Percentiles rank a stretch among this genome's conserved stretches.
Evolutionary conservation across 2,329 filamentous ascomycete species (phyloP).

Genomic region (Lasiodiplodia theobromae): DNA sequence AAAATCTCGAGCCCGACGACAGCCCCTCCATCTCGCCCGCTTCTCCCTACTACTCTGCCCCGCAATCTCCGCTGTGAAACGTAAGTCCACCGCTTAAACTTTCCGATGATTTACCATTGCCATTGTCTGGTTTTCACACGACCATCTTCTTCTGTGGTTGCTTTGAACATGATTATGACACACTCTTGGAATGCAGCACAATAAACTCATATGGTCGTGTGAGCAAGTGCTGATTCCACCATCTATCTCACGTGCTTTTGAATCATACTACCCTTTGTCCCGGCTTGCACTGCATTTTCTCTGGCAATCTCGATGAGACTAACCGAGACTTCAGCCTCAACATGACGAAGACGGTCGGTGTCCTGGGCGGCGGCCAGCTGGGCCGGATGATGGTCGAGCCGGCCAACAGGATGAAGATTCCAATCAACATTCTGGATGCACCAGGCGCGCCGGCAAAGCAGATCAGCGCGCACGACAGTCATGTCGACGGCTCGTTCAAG

Average conservation of each 20-base stretch:
- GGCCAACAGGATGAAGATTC: conserved; percentile 79
- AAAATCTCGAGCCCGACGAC: conserved; percentile 28
- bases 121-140: background rate
- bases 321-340: background rate
- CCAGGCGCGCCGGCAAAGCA: conserved; percentile 83
- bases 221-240: too few species aligned
- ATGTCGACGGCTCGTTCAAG: conserved; percentile 88
- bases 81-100: background rate
- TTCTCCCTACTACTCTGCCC: background rate
- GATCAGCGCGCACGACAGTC: conserved; percentile 75
- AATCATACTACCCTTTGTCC: background rate
- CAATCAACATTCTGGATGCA: conserved; percentile 80
- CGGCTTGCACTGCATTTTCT: background rate
- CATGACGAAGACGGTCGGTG: conserved; percentile 42
- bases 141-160: background rate
- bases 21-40: background rate
- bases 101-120: background rate
- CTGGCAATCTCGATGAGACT: background rate
- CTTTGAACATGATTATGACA: too few species aligned
- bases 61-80: background rate
- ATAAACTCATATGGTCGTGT: too few species aligned
- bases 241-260: too few species aligned
- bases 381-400: conserved; percentile 94
- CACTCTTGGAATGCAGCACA: too few species aligned
- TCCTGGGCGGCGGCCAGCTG: conserved; percentile 64